Evolutionary conservation across 75 land plant species (phyloP), one percentile per base, ranked within the genome.

Genomic region (Adiantum capillusveneris): DNA sequence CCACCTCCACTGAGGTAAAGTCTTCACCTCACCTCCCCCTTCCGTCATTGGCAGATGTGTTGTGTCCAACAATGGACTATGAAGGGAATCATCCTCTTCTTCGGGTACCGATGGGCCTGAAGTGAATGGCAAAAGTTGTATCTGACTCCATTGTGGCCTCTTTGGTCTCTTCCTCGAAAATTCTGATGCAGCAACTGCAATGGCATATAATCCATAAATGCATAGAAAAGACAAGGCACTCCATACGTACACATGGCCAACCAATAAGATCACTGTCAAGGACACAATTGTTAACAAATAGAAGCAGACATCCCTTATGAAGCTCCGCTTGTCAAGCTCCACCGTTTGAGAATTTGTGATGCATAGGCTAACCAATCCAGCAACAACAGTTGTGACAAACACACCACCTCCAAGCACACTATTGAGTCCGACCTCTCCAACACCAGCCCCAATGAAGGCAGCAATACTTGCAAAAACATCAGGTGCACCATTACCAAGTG

Each of bases 1-100:
- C 96, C 96, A 90, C 90, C 80, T 86, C 96, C 90, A 90, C 45
- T 83, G 96, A 11, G 96, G 96, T 58, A 90, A 57, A 1, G 75
- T 61, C 22, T 64, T 48, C 58, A 61, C 75, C 59, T 68, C 73
- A 58, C 6, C 20, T 7, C 53, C 44, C 19, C 44, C 12, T 5
- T 77, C 77, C 11, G 56, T 34, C 22, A 36, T 2, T 63, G 65
- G 31, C 9, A 18, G 11, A 11, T 14, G 12, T 37, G 61, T 65
- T 0, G 58, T 6, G 30, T 78, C 82, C 57, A 85, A 64, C 26
- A 85, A 42, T 9, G 88, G 57, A 29, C 75, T 69, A 52, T 70
- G 71, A 1, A 81, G n/a, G 2, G 75, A 57, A 22, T 74, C 75
- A 37, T 75, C 83, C 45, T 77, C 81, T 20, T 68, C 72, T 36